Conservation (phyloP, 768 basidiomycete species). For the Cyathus striatus region DNA sequence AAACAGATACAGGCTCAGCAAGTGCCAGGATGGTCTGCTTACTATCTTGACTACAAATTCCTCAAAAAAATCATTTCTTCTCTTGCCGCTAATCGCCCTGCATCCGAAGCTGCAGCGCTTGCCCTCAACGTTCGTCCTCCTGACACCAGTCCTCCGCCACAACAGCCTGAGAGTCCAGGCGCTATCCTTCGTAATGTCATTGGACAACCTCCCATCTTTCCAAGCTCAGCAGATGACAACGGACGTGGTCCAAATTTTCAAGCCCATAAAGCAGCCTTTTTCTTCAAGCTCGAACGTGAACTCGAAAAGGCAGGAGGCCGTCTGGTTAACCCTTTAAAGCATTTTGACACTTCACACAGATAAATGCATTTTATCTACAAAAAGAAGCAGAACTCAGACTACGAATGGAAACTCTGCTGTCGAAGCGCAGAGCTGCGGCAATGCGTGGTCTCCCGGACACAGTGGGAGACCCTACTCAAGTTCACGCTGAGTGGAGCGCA, state of each 20-base stretch:
- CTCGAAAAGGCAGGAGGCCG: conserved; percentile 76
- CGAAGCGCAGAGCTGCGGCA: conserved; percentile 85
- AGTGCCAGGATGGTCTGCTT: conserved; percentile 92
- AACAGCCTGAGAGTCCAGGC: conserved; percentile 24
- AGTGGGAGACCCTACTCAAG: conserved; percentile 50
- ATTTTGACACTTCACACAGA: conserved; percentile 41
- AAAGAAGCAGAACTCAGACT: conserved; percentile 94
- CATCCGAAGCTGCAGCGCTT: conserved; percentile 84
- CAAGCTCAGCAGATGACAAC: conserved; percentile 57
- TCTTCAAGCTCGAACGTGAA: conserved; percentile 97
- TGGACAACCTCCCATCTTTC: conserved; percentile 52
- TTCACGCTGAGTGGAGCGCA: conserved; percentile 90
- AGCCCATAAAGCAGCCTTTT: conserved; percentile 95
- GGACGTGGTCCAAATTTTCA: conserved; percentile 83
- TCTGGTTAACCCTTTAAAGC: conserved; percentile 2
- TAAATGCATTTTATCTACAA: conserved; percentile 96
- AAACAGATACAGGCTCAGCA: conserved; percentile 96
- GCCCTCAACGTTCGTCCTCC: conserved; percentile 77
- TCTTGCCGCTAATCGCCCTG: conserved; percentile 82
- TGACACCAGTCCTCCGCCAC: conserved; percentile 30
- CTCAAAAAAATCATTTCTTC: conserved; percentile 99
- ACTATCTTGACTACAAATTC: conserved; percentile 98
- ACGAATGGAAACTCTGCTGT: conserved; percentile 87
- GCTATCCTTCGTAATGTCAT: conserved; percentile 34
- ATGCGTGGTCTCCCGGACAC: conserved; percentile 67